These are phyloP conservation scores for Cordyceps farinosa DNA, from an alignment of 2,329 filamentous ascomycete species.

Conservation along the genomic window DNA sequence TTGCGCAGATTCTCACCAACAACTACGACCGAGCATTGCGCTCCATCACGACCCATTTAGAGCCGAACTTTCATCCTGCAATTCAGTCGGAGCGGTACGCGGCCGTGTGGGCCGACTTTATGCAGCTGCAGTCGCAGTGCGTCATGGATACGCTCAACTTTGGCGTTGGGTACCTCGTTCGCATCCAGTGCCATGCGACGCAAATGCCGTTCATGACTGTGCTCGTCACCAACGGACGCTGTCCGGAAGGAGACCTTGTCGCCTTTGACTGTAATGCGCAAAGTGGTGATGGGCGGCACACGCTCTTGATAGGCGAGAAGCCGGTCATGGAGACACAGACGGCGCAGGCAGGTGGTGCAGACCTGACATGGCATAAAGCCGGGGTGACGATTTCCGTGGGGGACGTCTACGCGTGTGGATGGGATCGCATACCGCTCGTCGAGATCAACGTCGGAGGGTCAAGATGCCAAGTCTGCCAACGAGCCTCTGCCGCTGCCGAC, in stretches of 20 bases:
- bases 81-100: neutral
- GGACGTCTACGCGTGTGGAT: neutral
- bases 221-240: neutral
- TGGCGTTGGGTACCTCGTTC: neutral
- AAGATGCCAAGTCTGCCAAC: neutral
- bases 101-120: neutral
- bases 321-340: neutral
- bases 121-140: constrained; percentile 4
- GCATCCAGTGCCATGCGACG: neutral
- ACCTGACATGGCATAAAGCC: neutral
- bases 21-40: constrained; percentile 5
- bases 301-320: neutral
- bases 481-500: neutral
- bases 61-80: neutral
- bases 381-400: constrained; percentile 1
- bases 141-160: constrained; percentile 13
- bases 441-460: neutral
- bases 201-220: neutral
- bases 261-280: constrained; percentile 6
- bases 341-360: neutral
- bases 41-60: neutral
- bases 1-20: neutral
- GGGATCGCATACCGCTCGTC: neutral
- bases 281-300: neutral
- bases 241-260: neutral